Base-by-base conservation (phyloP, 1,284 basidiomycete species). In the Ustilago shanxiensis region DNA sequence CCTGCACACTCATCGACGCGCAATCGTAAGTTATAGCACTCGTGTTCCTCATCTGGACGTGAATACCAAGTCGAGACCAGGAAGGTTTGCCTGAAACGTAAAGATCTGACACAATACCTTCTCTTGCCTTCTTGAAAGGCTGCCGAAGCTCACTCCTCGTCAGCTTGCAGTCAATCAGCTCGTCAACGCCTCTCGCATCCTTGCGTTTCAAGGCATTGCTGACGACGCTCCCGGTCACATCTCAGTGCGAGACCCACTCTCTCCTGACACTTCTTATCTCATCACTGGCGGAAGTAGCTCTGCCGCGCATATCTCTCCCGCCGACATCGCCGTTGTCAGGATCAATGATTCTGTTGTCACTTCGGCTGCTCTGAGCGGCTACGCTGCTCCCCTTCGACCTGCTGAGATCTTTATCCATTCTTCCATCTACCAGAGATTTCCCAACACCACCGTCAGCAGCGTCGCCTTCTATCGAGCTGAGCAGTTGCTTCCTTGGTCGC, bases 151-250 rank as follows among this genome's bases (percentile, higher is more conserved):
- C n/a, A 71, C 73, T 11, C 68, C 68, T 6, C 67, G 73, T 11
- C 68, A 76, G 47, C 65, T 76, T 22, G 74, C 74, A 2, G 70
- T 72, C 29, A 62, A 66, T 22, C 69, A 77, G 44, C 66, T 77
- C n/a, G 74, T 77, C 49, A 77, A 77, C 37, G 74, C 74, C 9
- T 77, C 74, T 14, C 74, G 74, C 52, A 77, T 77, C 35, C 65
- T 77, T 6, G 69, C 74, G 14, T 58, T 33, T 2, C 64, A 72
- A 11, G 66, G 69, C 16, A 65, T 77, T 31, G 74, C 74, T 29
- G 74, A 77, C 55, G 74, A 69, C 33, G 31, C 55, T n/a, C 44
- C 53, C 10, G 74, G 74, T 24, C 74, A 77, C 57, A 60, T 77
- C 18, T 72, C 69, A 1, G 37, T 77, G 7, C 74, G 74, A 26